Evolutionary conservation across 148 eudicot species (phyloP).

Genomic region (Amaranthus cruentus): DNA sequence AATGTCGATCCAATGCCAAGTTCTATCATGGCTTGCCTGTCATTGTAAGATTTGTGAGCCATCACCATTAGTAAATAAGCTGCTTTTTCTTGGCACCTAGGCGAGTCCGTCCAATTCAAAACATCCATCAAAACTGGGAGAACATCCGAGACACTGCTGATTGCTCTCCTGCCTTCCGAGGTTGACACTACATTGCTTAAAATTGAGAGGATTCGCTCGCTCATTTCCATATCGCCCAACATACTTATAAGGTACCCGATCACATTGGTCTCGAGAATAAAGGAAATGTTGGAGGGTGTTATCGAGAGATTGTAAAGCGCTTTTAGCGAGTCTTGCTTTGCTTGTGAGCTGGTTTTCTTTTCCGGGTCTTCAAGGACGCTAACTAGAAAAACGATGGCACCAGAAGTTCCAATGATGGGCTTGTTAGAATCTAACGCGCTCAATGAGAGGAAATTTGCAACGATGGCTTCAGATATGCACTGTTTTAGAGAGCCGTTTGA

Average conservation of each 20-base stretch:
- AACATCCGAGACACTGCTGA: conserved; percentile 42
- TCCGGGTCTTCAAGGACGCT: conserved; percentile 39
- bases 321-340: conserved; percentile 64
- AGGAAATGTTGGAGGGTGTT: conserved; percentile 43
- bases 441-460: conserved; percentile 85
- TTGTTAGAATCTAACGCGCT: conserved; percentile 88
- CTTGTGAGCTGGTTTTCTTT: conserved; percentile 39
- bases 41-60: conserved; percentile 80
- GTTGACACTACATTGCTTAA: conserved; percentile 58
- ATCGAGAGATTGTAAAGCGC: conserved; percentile 84
- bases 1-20: conserved; percentile 63
- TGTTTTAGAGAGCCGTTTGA: conserved; percentile 33
- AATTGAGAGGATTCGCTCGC: conserved; percentile 72
- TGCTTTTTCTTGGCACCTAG: conserved; percentile 88
- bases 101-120: conserved; percentile 78
- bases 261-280: conserved; percentile 56
- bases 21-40: conserved; percentile 74
- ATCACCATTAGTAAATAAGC: conserved; percentile 78
- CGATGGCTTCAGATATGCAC: conserved; percentile 58
- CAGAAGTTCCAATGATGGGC: conserved; percentile 73
- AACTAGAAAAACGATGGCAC: conserved; percentile 68
- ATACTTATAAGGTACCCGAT: conserved; percentile 40
- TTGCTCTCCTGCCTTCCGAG: conserved; percentile 59
- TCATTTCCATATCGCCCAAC: conserved; percentile 68
- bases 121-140: conserved; percentile 61